Evolutionary conservation across 306 rosid genomes (phyloP), one percentile per base, ranked within the genome.

Genomic region (Rosa multiflora): DNA sequence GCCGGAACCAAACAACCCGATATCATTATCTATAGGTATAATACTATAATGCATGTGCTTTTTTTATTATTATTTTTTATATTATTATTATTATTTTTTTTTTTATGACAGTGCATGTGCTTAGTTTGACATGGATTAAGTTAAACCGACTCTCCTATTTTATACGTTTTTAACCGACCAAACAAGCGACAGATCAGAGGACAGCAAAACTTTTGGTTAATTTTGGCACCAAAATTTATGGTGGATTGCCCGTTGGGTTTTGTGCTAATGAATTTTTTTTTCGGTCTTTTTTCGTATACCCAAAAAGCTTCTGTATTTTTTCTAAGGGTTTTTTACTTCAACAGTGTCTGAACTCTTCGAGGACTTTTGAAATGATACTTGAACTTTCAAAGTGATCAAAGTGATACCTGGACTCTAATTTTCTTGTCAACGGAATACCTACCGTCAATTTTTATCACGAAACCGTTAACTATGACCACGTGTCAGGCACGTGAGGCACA

Each of bases 171-270:
- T 35, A 73, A 77, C n/a, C n/a, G n/a, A n/a, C n/a, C n/a, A n/a
- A n/a, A n/a, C 32, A 6, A 44, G 35, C 67, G 68, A 78, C 80
- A 73, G 72, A 67, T 83, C 86, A 74, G 72, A 58, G 68, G 82
- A 76, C 76, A 76, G 46, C 52, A 66, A n/a, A 72, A 15, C 11
- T 29, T 26, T 14, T 44, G 76, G 82, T 78, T 40, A 72, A 72
- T 18, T n/a, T 10, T 48, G 43, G 40, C 58, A 37, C 32, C 13
- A 74, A 73, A 59, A 13, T 39, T 78, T 32, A 56, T 37, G 79
- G 55, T 67, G 81, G 85, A 77, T 82, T 69, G 71, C 79, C 43
- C 44, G 72, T 77, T 73, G 71, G 79, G 71, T 14, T 73, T 44
- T 52, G 82, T 3, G 71, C 66, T 39, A 15, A 17, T 63, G 35